Base-by-base conservation (phyloP, 2,329 filamentous ascomycete species). In the Colletotrichum sp. region DNA sequence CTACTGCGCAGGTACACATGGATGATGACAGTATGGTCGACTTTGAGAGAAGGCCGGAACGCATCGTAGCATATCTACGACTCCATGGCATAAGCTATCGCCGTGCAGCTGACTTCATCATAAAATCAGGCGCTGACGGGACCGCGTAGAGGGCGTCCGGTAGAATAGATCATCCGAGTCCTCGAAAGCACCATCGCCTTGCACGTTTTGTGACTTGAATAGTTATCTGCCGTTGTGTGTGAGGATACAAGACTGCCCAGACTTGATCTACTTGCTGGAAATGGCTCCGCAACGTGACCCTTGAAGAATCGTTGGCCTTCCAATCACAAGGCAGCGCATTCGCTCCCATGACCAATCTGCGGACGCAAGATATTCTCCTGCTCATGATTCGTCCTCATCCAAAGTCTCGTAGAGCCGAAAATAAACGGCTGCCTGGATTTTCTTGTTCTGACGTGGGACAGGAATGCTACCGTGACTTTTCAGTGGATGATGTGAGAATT, bases 11-110 rank as follows among this genome's bases (percentile, higher is more conserved):
- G 80, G 85, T 96, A 2, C 88, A 93, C 0, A 89, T 95, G 18
- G 88, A 89, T 3, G 89, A 92, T 76, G 86, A 89, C 68, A 88
- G 89, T 10, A 83, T 94, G 28, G 82, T 86, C 44, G 85, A 86
- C 66, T 95, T 95, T 81, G 89, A 91, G 84, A 86, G 87, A 67
- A 90, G 90, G 75, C 91, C 92, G 3, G 90, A 89, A 79, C 90
- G 89, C 3, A 90, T 95, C 69, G 90, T 89, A 75, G 90, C 95
- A 81, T 95, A 93, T 81, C 88, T 96, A 52, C 93, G 94, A 80
- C 92, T 90, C 3, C 95, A 95, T 80, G 94, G 93, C 7, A 92
- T 96, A 95, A 82, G 94, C 92, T 15, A 89, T 88, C 6, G 95
- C 94, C 2, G 81, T 96, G 36, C 94, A 95, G 83, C 93, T 93